Evolutionary conservation across 2,329 filamentous ascomycete species (phyloP).

Genomic region (Alternaria brassicicola): DNA sequence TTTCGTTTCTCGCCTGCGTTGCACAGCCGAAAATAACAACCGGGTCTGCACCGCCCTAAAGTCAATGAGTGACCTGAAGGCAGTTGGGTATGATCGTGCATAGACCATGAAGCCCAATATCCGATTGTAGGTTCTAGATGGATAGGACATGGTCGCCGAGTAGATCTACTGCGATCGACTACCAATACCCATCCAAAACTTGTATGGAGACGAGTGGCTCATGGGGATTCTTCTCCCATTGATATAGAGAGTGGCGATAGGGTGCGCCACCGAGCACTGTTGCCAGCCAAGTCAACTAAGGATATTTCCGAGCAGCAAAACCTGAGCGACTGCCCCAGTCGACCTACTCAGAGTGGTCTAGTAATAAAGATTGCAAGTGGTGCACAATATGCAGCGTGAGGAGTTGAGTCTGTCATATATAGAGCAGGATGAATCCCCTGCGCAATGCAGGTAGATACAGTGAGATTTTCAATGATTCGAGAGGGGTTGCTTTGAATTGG

Average conservation of each 20-base stretch:
- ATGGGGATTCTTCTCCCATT: constrained; percentile 8
- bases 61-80: background rate
- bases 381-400: background rate
- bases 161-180: background rate
- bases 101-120: background rate
- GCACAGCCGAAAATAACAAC: background rate
- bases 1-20: background rate
- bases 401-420: background rate
- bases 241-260: background rate
- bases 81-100: background rate
- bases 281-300: constrained; percentile 1
- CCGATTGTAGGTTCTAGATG: background rate
- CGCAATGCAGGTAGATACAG: background rate
- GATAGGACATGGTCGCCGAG: background rate
- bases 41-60: background rate
- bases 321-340: background rate
- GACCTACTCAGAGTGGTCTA: background rate
- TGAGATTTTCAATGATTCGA: background rate
- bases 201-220: background rate
- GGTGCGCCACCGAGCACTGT: background rate
- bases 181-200: background rate
- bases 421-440: background rate
- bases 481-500: background rate
- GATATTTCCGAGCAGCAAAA: background rate
- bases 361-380: background rate